A percentile compares a stretch with the other conserved stretches of the same genome.
phyloP scores from a whole-genome alignment of 495 filamentous ascomycete genomes.

The Arthonia radiata region DNA sequence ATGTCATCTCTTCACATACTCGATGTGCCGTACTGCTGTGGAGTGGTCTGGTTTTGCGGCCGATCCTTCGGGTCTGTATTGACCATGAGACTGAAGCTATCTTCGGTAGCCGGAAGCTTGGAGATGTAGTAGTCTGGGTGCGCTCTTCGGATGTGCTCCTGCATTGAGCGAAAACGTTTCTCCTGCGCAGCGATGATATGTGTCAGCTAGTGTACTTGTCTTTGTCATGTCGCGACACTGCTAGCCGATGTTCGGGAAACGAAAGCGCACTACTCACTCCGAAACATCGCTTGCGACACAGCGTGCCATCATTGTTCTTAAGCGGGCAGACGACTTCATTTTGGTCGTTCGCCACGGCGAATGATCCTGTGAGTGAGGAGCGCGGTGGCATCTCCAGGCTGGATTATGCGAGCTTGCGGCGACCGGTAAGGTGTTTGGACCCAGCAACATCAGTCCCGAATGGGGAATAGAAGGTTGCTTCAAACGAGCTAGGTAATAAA shows the following conservation, averaged over 20 bases:
- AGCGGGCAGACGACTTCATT: conserved; percentile 93
- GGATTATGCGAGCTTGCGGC: too few species aligned
- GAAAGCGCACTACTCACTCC: conserved; percentile 44
- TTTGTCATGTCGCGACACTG: too few species aligned
- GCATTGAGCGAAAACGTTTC: conserved; percentile 96
- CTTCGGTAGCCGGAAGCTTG: conserved; percentile 94
- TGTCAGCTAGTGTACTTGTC: conserved; percentile 2
- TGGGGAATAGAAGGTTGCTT: too few species aligned
- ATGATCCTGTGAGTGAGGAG: conserved; percentile 67
- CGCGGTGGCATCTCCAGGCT: conserved; percentile 59
- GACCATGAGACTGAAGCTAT: conserved; percentile 93
- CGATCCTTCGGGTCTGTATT: conserved; percentile 70
- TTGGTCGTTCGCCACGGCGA: conserved; percentile 72
- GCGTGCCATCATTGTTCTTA: conserved; percentile 87
- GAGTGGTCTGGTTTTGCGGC: too few species aligned
- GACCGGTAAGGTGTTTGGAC: too few species aligned
- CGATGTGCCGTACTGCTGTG: too few species aligned
- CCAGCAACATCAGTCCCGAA: too few species aligned
- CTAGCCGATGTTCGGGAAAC: conserved; percentile 3
- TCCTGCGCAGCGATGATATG: conserved; percentile 30
- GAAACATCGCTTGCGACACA: conserved; percentile 90
- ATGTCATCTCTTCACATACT: too few species aligned
- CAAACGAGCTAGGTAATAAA: too few species aligned
- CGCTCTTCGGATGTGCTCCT: conserved; percentile 94
- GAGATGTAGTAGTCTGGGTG: conserved; percentile 96